These are phyloP conservation scores for Pilatotrama ljubarskyi DNA, from an alignment of 768 basidiomycete genomes.

Conservation along the genomic window DNA sequence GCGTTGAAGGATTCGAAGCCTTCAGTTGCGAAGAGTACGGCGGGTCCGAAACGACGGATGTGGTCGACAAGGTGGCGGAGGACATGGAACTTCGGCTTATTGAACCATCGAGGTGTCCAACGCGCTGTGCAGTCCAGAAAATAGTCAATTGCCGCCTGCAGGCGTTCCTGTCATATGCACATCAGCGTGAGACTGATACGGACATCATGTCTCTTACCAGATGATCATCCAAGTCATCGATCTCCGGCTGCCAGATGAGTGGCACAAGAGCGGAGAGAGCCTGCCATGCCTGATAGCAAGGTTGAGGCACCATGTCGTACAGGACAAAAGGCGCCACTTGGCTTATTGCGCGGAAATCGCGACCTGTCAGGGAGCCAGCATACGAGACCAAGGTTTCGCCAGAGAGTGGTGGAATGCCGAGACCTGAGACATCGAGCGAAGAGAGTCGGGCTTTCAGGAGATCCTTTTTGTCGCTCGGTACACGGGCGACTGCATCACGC, in stretches of 20 bases:
- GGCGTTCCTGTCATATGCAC: no score
- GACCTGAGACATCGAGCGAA: conserved; percentile 34
- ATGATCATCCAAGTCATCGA: conserved; percentile 27
- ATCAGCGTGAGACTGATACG: no score
- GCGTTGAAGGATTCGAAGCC: conserved; percentile 33
- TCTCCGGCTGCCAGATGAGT: conserved; percentile 43
- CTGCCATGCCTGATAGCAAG: conserved; percentile 36
- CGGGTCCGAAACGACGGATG: conserved; percentile 32
- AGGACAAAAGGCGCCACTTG: conserved; percentile 42
- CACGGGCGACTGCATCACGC: conserved; percentile 35
- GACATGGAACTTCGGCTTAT: conserved; percentile 34
- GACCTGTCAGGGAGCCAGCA: conserved; percentile 39
- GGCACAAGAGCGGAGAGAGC: conserved; percentile 35
- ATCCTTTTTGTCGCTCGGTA: conserved; percentile 25
- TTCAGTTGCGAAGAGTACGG: conserved; percentile 32
- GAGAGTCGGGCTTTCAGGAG: conserved; percentile 31
- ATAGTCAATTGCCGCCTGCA: conserved; percentile 9
- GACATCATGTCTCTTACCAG: conserved; percentile 29
- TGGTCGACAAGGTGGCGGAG: conserved; percentile 27
- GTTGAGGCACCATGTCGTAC: conserved; percentile 35
- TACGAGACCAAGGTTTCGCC: conserved; percentile 40
- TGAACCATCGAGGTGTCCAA: conserved; percentile 25
- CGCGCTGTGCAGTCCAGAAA: conserved; percentile 22
- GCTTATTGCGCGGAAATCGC: conserved; percentile 31
- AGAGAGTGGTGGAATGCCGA: conserved; percentile 32